Evolutionary conservation across 164 flowering plant species (phyloP).

Genomic region (Vitis labrusca): DNA sequence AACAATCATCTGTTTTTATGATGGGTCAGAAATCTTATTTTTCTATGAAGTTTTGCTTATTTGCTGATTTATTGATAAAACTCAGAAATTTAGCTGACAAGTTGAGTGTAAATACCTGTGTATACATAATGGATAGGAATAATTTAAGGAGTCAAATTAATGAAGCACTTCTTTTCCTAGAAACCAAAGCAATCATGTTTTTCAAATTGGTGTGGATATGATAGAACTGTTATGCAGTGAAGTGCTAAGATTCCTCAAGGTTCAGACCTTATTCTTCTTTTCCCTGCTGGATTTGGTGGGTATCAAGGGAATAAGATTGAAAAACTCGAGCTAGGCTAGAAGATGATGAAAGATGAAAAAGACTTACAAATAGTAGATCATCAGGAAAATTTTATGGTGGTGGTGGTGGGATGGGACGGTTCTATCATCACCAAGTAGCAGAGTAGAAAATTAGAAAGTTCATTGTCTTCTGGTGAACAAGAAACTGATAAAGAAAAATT

Average conservation of each 20-base stretch:
- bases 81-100: background rate
- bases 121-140: background rate
- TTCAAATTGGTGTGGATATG: background rate
- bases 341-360: too few relatives aligned
- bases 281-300: too few relatives aligned
- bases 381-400: too few relatives aligned
- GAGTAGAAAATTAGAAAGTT: too few relatives aligned
- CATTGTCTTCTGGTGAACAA: too few relatives aligned
- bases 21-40: background rate
- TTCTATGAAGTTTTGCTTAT: background rate
- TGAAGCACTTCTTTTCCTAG: background rate
- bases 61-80: background rate
- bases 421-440: too few relatives aligned
- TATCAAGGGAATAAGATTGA: too few relatives aligned
- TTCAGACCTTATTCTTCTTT: too few relatives aligned
- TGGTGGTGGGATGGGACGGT: too few relatives aligned
- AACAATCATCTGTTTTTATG: background rate
- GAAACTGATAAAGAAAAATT: too few relatives aligned
- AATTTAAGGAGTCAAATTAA: background rate
- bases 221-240: background rate
- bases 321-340: too few relatives aligned
- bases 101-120: background rate
- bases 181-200: background rate
- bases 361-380: too few relatives aligned
- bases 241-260: background rate